Conservation (phyloP, 2,329 filamentous ascomycete genomes). For the Clarireedia hainanense region DNA sequence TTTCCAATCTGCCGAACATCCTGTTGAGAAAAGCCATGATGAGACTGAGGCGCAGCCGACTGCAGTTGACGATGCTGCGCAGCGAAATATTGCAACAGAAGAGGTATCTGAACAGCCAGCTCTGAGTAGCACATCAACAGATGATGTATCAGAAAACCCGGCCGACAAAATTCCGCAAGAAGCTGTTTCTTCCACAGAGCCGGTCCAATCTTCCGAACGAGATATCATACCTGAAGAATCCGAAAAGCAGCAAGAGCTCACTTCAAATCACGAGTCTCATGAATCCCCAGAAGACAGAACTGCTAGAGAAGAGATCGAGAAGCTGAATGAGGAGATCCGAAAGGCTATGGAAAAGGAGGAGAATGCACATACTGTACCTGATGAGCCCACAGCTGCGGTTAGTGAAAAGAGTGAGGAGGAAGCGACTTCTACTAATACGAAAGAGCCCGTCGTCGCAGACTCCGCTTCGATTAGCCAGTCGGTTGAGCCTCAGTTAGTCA, state of each 20-base stretch:
- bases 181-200: not conserved
- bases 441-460: no score
- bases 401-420: not conserved
- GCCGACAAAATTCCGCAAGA: not conserved
- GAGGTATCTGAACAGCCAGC: not conserved
- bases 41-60: not conserved
- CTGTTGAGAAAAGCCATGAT: not conserved
- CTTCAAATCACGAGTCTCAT: not conserved
- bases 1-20: not conserved
- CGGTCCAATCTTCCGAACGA: not conserved
- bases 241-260: not conserved
- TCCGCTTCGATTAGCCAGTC: no score
- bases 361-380: not conserved
- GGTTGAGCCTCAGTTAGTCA: no score
- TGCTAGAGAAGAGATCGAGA: conserved; percentile 4
- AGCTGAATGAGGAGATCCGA: conserved; percentile 7
- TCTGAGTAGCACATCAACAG: not conserved
- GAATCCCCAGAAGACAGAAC: conserved; percentile 1
- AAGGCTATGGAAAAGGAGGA: conserved; percentile 6
- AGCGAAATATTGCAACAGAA: not conserved
- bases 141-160: not conserved
- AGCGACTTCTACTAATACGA: not conserved
- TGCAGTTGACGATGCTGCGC: not conserved
- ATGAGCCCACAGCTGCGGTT: not conserved
- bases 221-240: not conserved